Evolutionary conservation across 768 basidiomycete genomes (phyloP), one percentile per base, ranked within the genome.

Genomic region (Panellus pusillus): DNA sequence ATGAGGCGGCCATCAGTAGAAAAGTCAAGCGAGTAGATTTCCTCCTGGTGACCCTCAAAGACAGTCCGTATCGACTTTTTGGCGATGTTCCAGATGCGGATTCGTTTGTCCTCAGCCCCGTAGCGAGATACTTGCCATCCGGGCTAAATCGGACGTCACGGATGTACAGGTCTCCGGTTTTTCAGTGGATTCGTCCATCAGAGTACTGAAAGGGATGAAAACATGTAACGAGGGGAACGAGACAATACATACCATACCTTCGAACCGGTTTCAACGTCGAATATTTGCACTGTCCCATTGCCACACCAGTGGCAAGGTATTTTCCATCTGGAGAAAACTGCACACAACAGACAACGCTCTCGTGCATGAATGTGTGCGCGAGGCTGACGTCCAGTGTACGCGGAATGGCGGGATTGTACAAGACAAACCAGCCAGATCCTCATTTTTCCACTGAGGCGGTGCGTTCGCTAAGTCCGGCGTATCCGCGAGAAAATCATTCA

Each of bases 61-160:
- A 86, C 73, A 45, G 79, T 83, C 41, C 83, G 79, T 59, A 94
- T 88, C 24, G 80, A 79, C 60, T 84, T 84, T 61, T 80, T 83
- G 44, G 78, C 78, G 60, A 96, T 91, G 61, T 95, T 91, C 93
- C 93, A 96, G n/a, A 96, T 89, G 87, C 96, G 78, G 65, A 98
- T 93, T 65, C 89, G 87, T 55, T 89, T 83, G 73, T 98, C 96
- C 69, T 98, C 96, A 0, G 94, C 93, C 12, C 96, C 96, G 96
- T 98, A 19, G 96, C 96, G 38, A 98, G 83, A 55, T 79, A 86
- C 69, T 91, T 93, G 36, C 95, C 93, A 69, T 98, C 94, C 9
- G 92, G 90, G 45, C 93, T 96, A 73, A 97, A 96, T 55, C 90
- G 82, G 24, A 97, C 93, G 63, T 93, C 96, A 64, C 96, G 92